Base-by-base conservation (phyloP, 2,329 filamentous ascomycete species). In the Hortaea sp. region DNA sequence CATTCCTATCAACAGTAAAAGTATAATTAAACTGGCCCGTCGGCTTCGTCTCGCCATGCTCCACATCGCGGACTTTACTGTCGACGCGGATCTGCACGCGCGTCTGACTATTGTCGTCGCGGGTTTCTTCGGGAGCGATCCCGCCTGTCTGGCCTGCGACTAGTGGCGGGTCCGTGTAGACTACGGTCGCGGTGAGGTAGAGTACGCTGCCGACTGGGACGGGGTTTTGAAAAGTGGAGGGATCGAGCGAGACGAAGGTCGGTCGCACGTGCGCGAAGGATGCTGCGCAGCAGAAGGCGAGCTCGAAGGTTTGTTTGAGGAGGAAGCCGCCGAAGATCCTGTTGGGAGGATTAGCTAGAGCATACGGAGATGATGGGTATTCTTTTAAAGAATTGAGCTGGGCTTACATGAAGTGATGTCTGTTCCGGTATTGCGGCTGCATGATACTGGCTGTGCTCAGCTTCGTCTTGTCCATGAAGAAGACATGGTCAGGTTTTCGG, bases 21-120 rank as follows among this genome's bases (percentile, higher is more conserved):
- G 83, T 86, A 60, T 87, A 87, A 56, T 85, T 84, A 68, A 88
- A 87, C 56, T 84, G 81, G 4, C 84, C 84, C 0, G 83, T 86
- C 2, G 81, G 76, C 57, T 78, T 81, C 27, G 78, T 77, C 42
- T 74, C 73, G 5, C 79, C 81, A 57, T 85, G 81, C 64, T 85
- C 82, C 29, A 87, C 79, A 57, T 86, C 78, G 13, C 82, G 70
- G 10, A 87, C 83, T 59, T 84, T 84, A 31, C 79, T 81, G 59
- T 85, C 81, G 10, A 87, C 80, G 6, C 82, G 76, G 7, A 87
- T 77, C 57, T 86, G 82, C 7, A 87, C 75, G 39, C 81, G 73
- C 13, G 78, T 82, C 50, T 71, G 71, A 29, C 66, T 66, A 20
- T 68, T 66, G 31, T 56, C 53, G 11, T 71, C 52, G 65, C 39